Percentiles rank a stretch among this genome's conserved stretches.
These are phyloP conservation scores for Tephrocybe rancida DNA, from an alignment of 768 basidiomycete species.

Conservation along the genomic window DNA sequence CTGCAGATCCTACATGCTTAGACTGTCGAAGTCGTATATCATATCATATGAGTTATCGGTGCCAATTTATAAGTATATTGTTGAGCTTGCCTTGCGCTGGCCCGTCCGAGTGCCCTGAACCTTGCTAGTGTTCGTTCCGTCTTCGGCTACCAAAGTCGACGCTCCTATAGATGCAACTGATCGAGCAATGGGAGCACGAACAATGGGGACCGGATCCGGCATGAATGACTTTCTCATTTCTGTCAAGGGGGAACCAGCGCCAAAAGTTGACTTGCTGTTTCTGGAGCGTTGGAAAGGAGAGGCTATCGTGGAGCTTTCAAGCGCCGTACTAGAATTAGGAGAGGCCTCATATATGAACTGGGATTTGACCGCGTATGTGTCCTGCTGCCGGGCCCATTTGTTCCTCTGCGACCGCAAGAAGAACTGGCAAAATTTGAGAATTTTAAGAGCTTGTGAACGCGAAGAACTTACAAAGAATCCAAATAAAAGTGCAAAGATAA, in stretches of 20 bases:
- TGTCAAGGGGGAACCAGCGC: not conserved
- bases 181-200: not conserved
- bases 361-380: not conserved
- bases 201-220: not conserved
- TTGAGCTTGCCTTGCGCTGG: not conserved
- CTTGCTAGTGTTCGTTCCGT: not conserved
- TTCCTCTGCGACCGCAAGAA: not conserved
- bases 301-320: not conserved
- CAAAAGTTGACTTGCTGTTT: not conserved
- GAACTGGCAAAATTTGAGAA: not conserved
- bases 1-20: too few species aligned
- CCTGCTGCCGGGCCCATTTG: not conserved
- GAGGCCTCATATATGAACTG: not conserved
- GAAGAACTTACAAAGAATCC: not conserved
- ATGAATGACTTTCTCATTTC: not conserved
- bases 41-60: not conserved
- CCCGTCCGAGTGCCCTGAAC: not conserved
- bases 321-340: not conserved
- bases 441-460: not conserved
- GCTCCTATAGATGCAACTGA: not conserved
- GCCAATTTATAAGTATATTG: not conserved
- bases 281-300: not conserved
- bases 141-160: not conserved
- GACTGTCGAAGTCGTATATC: too few species aligned
- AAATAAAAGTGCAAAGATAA: not conserved